Conservation (phyloP, 768 basidiomycete genomes). For the Mycena sanguinolenta region DNA sequence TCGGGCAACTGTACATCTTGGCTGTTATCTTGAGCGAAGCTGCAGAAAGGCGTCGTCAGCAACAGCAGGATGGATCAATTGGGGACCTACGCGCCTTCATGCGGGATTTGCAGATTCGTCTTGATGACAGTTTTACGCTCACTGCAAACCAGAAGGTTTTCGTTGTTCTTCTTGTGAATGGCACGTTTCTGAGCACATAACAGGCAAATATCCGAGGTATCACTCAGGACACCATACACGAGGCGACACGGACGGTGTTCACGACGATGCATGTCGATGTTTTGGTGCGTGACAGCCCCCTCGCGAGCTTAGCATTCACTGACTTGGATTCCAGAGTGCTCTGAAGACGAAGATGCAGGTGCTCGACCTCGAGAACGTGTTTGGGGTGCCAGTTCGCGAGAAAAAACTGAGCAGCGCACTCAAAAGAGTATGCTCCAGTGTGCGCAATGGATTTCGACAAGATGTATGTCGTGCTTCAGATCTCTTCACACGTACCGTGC, state of each 20-base stretch:
- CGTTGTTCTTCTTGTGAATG: no score
- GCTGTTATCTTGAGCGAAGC: neutral
- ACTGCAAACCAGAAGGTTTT: neutral
- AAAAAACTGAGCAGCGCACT: neutral
- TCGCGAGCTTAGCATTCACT: neutral
- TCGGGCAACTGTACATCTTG: neutral
- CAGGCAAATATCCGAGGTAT: neutral
- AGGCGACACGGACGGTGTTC: neutral
- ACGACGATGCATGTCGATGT: neutral
- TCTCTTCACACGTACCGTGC: no score
- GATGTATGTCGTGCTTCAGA: neutral
- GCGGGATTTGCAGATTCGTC: neutral
- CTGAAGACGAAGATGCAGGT: neutral
- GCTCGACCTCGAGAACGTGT: neutral
- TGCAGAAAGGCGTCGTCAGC: neutral
- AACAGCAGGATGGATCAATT: neutral
- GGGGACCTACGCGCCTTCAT: neutral
- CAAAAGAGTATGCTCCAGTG: constrained; percentile 3
- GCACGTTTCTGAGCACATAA: neutral
- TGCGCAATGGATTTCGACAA: neutral
- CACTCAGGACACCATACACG: neutral
- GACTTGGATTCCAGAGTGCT: neutral
- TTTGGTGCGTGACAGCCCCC: neutral
- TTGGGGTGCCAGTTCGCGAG: neutral
- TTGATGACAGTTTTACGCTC: neutral